Evolutionary conservation across 169 alveolate species (phyloP).

Genomic region (Plasmodium fragile): DNA sequence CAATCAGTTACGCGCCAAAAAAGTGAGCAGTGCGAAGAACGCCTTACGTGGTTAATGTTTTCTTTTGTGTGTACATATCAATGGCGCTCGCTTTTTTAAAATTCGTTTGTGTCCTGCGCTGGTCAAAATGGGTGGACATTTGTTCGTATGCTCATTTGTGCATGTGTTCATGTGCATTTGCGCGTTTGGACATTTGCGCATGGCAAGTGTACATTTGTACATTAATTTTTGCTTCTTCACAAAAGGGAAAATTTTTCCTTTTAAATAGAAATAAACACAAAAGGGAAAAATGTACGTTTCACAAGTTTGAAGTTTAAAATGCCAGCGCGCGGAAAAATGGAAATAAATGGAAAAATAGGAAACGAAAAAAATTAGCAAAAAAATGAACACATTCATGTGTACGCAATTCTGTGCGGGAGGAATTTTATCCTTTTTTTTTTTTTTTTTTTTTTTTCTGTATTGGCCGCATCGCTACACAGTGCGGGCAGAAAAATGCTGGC

Average conservation of each 20-base stretch:
- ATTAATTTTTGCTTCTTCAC: constrained; percentile 26
- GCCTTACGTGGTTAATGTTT: neutral
- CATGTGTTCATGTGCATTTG: neutral
- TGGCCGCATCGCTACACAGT: neutral
- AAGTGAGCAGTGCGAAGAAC: neutral
- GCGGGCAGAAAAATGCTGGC: neutral
- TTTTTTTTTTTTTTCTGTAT: too few relatives aligned
- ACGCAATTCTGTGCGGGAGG: constrained; percentile 30
- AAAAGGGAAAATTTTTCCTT: constrained; percentile 19
- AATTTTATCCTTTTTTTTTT: constrained; percentile 3
- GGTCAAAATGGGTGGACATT: neutral
- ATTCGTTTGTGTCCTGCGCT: neutral
- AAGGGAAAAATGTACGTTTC: constrained; percentile 1
- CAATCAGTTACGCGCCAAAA: neutral
- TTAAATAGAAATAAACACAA: constrained; percentile 39
- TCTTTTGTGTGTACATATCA: neutral
- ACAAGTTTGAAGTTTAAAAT: constrained; percentile 10
- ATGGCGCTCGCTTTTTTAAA: neutral
- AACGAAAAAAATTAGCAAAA: constrained; percentile 7
- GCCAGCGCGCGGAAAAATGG: constrained; percentile 4
- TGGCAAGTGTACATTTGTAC: neutral
- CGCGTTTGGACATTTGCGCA: neutral
- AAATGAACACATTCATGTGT: neutral
- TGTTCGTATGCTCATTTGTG: neutral
- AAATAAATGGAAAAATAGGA: neutral